Evolutionary conservation across 192 early-diverging fungal genomes (phyloP), one percentile per base, ranked within the genome.

Genomic region (Backusella sp.): DNA sequence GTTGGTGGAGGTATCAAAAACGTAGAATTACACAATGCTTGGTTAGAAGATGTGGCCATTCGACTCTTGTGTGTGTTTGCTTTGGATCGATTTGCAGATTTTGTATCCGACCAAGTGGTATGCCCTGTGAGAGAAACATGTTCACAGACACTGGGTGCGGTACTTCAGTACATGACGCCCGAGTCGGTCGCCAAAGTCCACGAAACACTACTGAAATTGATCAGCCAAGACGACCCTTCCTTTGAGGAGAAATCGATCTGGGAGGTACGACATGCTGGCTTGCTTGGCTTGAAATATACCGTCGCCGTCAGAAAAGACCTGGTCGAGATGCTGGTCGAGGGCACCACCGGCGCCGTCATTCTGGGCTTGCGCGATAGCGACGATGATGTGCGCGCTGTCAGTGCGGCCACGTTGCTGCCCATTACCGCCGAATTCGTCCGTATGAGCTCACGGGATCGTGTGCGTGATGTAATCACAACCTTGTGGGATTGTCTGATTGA

Each of bases 51-150:
- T 82, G 82, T 96, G 15, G 88, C 91, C 1, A 93, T 97, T 30
- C 90, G 96, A 17, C 84, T 99, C n/a, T 77, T 97, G 32, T 97
- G 96, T 76, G 96, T 99, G 15, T 93, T 99, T 74, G 91, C 94
- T 6, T 83, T 98, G 72, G 98, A 99, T 82, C 88, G 96, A 21
- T 99, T 99, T 80, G 94, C 93, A 6, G 98, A 99, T 84, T 99
- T 96, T 83, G 94, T 96, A 23, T 92, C 94, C 6, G 97, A 98
- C 82, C 94, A 96, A 76, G 95, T 96, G 2, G 94, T 97, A 37
- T 93, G 93, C 6, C 98, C 98, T 8, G 98, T 99, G 11, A 90
- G 98, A 65, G 98, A 99, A 80, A 98, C 96, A 0, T 96, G 95
- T 70, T 91, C 94, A 6, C 94, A 95, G 79, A 89, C 92, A 14